Conservation (phyloP, 306 rosid genomes). For the Castanea sativa region DNA sequence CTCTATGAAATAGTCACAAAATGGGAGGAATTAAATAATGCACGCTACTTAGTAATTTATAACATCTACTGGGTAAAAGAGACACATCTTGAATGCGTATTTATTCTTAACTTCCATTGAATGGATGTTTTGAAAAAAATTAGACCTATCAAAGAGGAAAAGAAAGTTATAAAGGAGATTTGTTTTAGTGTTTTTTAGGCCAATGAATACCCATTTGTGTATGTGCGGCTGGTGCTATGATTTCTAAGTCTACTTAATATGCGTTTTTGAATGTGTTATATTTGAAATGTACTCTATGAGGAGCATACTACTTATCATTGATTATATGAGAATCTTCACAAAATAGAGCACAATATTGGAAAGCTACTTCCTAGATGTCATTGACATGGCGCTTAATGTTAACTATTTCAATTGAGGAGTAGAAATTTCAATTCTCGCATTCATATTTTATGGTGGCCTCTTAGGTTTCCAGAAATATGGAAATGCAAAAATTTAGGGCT, state of each 20-base stretch:
- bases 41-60: background rate
- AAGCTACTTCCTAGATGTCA: background rate
- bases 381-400: background rate
- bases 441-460: background rate
- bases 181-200: background rate
- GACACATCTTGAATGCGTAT: background rate
- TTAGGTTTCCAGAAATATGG: background rate
- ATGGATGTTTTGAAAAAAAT: background rate
- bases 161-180: background rate
- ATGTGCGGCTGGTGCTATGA: background rate
- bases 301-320: background rate
- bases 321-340: background rate
- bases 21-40: no score
- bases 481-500: background rate
- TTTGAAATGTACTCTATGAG: background rate
- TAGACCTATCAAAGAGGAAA: background rate
- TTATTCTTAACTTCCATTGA: background rate
- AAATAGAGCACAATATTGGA: background rate
- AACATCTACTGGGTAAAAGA: background rate
- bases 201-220: background rate
- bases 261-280: background rate
- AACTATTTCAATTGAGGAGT: background rate
- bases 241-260: background rate
- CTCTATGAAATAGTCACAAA: background rate
- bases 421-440: background rate